Conservation (phyloP, 352 stramenopile genomes). For the Plasmopara muralis region DNA sequence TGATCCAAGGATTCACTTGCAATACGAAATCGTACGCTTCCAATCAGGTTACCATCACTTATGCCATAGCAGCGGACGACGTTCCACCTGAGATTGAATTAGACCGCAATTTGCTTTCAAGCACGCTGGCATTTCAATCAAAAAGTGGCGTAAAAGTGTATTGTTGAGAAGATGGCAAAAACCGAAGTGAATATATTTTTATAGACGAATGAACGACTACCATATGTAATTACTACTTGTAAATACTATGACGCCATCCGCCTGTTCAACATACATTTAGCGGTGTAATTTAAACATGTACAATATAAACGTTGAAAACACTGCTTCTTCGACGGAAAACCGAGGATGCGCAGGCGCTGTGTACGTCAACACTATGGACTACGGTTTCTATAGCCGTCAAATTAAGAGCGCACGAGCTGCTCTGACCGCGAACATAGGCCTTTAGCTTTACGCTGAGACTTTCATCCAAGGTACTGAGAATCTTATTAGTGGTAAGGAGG, state of each 20-base stretch:
- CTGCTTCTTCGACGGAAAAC: neutral
- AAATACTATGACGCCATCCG: no score
- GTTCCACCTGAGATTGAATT: neutral
- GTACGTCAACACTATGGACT: slow-evolving; percentile 5
- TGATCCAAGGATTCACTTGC: slow-evolving; percentile 5
- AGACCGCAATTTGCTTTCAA: slow-evolving; percentile 1
- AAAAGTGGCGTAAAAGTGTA: slow-evolving; percentile 6
- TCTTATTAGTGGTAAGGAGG: slow-evolving; percentile 4
- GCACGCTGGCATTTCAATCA: neutral
- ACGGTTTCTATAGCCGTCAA: slow-evolving; percentile 8
- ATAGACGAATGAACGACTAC: no score
- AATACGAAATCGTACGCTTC: slow-evolving; percentile 1
- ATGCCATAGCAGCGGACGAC: slow-evolving; percentile 1
- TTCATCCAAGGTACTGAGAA: slow-evolving; percentile 7
- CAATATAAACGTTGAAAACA: slow-evolving; percentile 18
- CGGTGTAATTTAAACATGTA: no score
- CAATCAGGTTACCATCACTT: slow-evolving; percentile 7
- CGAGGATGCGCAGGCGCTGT: slow-evolving; percentile 8
- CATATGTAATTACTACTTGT: no score
- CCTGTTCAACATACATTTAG: no score
- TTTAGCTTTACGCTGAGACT: slow-evolving; percentile 1
- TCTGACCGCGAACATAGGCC: slow-evolving; percentile 4
- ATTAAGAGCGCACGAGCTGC: slow-evolving; percentile 7
- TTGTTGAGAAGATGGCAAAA: no score
- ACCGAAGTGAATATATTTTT: no score